phyloP scores from a whole-genome alignment of 164 flowering plant genomes.

The Vitis labrusca region DNA sequence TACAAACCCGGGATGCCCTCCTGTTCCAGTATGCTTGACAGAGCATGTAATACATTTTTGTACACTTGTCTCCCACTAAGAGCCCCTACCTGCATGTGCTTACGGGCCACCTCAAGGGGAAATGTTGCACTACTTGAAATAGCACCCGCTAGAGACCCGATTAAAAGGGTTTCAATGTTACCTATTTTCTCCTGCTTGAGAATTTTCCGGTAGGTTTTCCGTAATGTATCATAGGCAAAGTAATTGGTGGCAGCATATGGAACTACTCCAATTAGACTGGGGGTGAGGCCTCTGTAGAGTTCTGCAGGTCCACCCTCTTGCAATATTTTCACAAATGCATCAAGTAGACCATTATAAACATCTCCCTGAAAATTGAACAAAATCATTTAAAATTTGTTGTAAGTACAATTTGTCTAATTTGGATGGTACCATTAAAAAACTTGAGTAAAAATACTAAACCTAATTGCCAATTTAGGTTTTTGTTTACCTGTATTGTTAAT shows the following conservation, averaged over 20 bases:
- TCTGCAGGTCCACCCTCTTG: conserved; percentile 80
- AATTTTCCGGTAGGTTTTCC: conserved; percentile 58
- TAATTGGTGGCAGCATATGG: conserved; percentile 97
- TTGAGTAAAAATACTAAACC: not conserved
- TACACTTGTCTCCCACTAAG: conserved; percentile 46
- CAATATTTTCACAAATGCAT: conserved; percentile 82
- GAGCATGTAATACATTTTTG: conserved; percentile 45
- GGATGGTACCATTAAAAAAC: too few species aligned
- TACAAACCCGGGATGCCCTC: conserved; percentile 50
- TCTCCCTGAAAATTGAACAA: conserved; percentile 51
- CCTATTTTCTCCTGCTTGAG: conserved; percentile 58
- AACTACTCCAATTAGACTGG: conserved; percentile 89
- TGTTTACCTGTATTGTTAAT: conserved; percentile 79
- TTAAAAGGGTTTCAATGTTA: conserved; percentile 49
- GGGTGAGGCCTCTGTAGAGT: conserved; percentile 90
- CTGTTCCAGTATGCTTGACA: conserved; percentile 40
- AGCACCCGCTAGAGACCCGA: conserved; percentile 55
- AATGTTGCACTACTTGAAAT: conserved; percentile 52
- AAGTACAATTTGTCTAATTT: too few species aligned
- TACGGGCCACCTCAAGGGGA: conserved; percentile 60
- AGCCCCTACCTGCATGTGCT: conserved; percentile 60
- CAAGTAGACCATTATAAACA: conserved; percentile 64
- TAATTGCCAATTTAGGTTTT: not conserved
- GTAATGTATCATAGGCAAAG: conserved; percentile 80
- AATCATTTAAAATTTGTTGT: not conserved